These are phyloP conservation scores for Colletotrichum sojae DNA, from an alignment of 2,329 filamentous ascomycete genomes.

Conservation along the genomic window DNA sequence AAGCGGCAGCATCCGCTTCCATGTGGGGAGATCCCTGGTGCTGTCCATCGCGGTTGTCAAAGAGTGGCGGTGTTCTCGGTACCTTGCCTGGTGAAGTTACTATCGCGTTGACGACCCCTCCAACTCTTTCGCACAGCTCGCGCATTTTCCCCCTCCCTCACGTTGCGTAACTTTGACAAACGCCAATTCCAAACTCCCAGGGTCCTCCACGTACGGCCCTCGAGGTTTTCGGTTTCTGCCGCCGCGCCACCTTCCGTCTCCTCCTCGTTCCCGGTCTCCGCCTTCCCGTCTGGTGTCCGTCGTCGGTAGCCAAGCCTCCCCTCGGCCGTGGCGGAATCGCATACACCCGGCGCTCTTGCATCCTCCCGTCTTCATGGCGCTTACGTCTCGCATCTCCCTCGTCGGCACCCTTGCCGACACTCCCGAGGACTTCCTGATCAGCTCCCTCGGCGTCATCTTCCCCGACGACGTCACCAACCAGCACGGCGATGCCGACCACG, in stretches of 20 bases:
- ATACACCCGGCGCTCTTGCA: constrained; percentile 23
- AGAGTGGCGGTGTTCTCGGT: background rate
- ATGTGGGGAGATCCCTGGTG: background rate
- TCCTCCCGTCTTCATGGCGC: constrained; percentile 53
- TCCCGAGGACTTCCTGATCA: constrained; percentile 73
- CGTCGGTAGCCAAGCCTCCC: constrained; percentile 4
- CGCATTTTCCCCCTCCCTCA: background rate
- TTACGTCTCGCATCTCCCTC: constrained; percentile 61
- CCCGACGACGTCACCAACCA: constrained; percentile 76
- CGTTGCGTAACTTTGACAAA: background rate
- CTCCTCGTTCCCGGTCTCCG: constrained; percentile 11
- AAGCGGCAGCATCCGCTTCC: constrained; percentile 31
- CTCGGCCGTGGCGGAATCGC: too few relatives aligned
- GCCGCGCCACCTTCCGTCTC: constrained; percentile 5
- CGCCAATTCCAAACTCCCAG: background rate
- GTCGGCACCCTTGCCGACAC: constrained; percentile 53
- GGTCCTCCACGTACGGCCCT: background rate
- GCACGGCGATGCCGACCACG: constrained; percentile 74
- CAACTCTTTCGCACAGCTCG: background rate
- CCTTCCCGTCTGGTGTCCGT: background rate
- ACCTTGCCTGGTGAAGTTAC: background rate
- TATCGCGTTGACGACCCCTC: background rate
- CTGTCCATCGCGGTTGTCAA: background rate
- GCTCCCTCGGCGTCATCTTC: constrained; percentile 75
- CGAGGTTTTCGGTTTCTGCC: background rate